Percentiles rank a stretch among this genome's conserved stretches.
These are phyloP conservation scores for Barnettozyma californica DNA, from an alignment of 805 yeast genomes.

Conservation along the genomic window DNA sequence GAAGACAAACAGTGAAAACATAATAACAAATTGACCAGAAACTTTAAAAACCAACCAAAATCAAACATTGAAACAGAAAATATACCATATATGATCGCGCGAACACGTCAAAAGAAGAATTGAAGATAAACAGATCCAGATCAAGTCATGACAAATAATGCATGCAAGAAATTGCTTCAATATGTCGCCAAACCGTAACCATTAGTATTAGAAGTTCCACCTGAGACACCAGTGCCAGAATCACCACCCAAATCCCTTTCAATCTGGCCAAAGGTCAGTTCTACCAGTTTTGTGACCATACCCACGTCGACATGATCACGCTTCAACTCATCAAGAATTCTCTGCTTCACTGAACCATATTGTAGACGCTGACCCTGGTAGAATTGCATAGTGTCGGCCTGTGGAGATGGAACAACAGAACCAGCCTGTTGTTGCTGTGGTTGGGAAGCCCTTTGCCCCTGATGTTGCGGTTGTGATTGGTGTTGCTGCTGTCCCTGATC, in stretches of 20 bases:
- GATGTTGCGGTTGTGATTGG: slow-evolving; percentile 2
- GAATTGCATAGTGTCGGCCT: slow-evolving; percentile 9
- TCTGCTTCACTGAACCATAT: slow-evolving; percentile 15
- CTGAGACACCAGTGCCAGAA: neutral
- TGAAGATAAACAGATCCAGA: neutral
- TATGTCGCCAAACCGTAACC: neutral
- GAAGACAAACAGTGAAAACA: neutral
- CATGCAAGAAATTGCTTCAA: neutral
- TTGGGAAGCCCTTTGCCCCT: neutral
- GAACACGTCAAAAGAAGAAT: neutral
- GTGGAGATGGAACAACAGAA: neutral
- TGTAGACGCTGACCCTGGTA: slow-evolving; percentile 21
- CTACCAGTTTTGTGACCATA: slow-evolving; percentile 13
- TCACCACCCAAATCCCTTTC: slow-evolving; percentile 17
- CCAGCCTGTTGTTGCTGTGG: neutral
- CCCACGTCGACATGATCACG: slow-evolving; percentile 9
- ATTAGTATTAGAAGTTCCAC: neutral
- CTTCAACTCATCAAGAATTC: slow-evolving; percentile 17
- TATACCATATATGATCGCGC: neutral
- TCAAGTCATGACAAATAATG: neutral
- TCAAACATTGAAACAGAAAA: neutral
- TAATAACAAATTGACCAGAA: too few species aligned
- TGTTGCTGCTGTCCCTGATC: neutral
- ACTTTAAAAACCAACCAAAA: neutral
- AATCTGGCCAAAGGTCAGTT: slow-evolving; percentile 17